Evolutionary conservation across 441 rosid species (phyloP).

Genomic region (Hura crepitans): DNA sequence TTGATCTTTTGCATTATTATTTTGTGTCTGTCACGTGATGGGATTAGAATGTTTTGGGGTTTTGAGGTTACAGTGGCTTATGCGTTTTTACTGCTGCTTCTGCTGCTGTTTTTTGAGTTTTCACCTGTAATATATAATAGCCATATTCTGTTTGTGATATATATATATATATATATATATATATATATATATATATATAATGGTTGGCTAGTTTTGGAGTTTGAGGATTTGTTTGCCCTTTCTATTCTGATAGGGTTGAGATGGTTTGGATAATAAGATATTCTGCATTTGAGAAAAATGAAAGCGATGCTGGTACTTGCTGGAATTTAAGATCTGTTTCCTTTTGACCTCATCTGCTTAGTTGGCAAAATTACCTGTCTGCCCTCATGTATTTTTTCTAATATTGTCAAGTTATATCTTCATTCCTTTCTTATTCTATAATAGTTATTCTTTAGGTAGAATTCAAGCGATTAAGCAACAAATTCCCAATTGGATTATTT

Average conservation of each 20-base stretch:
- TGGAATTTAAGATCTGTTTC: slow-evolving; percentile 29
- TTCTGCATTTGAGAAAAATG: slow-evolving; percentile 3
- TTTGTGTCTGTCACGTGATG: slow-evolving; percentile 29
- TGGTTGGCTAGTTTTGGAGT: neutral
- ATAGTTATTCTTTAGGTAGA: neutral
- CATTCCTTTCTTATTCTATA: slow-evolving; percentile 2
- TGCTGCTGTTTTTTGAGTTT: neutral
- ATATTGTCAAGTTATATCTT: neutral
- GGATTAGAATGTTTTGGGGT: slow-evolving; percentile 5
- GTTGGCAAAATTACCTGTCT: slow-evolving; percentile 24
- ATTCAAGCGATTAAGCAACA: neutral
- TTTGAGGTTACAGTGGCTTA: slow-evolving; percentile 10
- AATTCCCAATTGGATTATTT: neutral
- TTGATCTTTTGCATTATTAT: slow-evolving; percentile 5
- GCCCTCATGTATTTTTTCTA: slow-evolving; percentile 24
- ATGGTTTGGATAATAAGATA: slow-evolving; percentile 12
- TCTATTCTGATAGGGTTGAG: slow-evolving; percentile 18
- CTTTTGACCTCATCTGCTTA: slow-evolving; percentile 31
- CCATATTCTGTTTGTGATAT: neutral
- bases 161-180: no score
- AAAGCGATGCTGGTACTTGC: slow-evolving; percentile 13
- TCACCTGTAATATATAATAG: no score
- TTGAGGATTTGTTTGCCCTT: slow-evolving; percentile 4
- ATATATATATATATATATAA: no score
- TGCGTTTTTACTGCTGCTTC: slow-evolving; percentile 11